Percentiles rank a stretch among this genome's conserved stretches.
Evolutionary conservation across 495 filamentous ascomycete species (phyloP).

Genomic region (Clavariopsis aquatica): DNA sequence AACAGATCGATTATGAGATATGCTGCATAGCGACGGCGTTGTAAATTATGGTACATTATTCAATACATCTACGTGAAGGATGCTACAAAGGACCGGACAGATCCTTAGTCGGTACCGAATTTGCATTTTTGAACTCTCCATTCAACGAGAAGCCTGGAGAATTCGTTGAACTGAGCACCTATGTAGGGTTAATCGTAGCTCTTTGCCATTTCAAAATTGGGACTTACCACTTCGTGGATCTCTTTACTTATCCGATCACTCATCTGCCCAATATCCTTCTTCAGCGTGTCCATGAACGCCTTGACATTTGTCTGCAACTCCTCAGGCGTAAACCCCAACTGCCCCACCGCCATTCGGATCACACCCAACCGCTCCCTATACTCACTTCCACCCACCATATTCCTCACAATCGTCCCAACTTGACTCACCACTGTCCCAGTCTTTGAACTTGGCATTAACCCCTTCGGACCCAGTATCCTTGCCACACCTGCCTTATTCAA

Average conservation of each 20-base stretch:
- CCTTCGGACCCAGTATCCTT: constrained; percentile 79
- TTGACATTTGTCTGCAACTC: constrained; percentile 83
- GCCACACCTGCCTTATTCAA: constrained; percentile 78
- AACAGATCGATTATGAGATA: constrained; percentile 14
- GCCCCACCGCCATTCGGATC: constrained; percentile 83
- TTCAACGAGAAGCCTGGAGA: constrained; percentile 84
- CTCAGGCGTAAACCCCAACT: constrained; percentile 85
- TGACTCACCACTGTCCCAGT: constrained; percentile 82
- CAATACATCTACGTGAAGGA: constrained; percentile 42
- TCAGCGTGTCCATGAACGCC: constrained; percentile 71
- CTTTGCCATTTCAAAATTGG: no score
- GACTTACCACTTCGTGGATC: constrained; percentile 79
- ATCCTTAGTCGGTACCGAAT: constrained; percentile 57
- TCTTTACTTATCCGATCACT: constrained; percentile 76
- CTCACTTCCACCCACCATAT: constrained; percentile 77
- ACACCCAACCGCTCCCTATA: constrained; percentile 86
- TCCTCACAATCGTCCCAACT: constrained; percentile 66
- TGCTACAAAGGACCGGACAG: constrained; percentile 44
- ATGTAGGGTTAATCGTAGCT: constrained; percentile 22
- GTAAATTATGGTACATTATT: constrained; percentile 31
- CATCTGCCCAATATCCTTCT: constrained; percentile 69
- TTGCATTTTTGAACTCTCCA: constrained; percentile 66
- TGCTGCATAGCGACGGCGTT: constrained; percentile 42
- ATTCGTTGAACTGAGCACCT: constrained; percentile 84
- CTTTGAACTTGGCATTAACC: constrained; percentile 89